Base-by-base conservation (phyloP, 495 filamentous ascomycete species). In the Podospora pseudopauciseta region DNA sequence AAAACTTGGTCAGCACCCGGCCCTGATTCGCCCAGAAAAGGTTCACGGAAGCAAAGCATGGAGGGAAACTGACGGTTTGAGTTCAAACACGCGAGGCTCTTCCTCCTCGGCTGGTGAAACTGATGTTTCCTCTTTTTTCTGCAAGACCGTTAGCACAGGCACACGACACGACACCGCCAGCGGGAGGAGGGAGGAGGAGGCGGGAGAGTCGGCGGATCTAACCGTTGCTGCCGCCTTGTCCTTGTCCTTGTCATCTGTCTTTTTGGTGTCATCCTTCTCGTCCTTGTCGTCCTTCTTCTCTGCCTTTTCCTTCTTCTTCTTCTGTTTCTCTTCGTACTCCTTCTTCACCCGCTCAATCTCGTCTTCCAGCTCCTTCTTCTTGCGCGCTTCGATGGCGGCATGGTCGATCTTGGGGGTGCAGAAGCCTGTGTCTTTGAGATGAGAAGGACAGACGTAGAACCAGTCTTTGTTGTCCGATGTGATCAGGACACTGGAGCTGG, bases 381-480 rank as follows among this genome's bases (percentile, higher is more conserved):
- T 89, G 68, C 89, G 86, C 19, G 88, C 88, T 59, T 87, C 91
- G 60, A 87, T 85, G 18, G 89, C 89, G 39, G 87, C 92, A 66
- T 92, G 85, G 72, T 94, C 90, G 59, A 94, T 83, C 68, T 93
- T 90, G 15, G 94, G 90, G 16, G 86, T 87, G 74, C 90, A 92
- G 77, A 96, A 97, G 15, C 89, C 85, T 26, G 84, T 83, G 75
- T 99, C 95, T 75, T 91, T 92, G 11, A 97, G 83, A 77, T 99
- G 95, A 57, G 85, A 82, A 16, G 88, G 85, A 73, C 95, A 99
- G 34, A 94, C 85, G 75, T 96, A 97, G 79, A 99, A 98, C 82
- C 91, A 97, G 76, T 99, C 95, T 92, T 94, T 96, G 77, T 91
- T 94, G 73, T 97, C 92, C 0, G 92, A 85, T 2, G 93, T 97